Conservation (phyloP, 768 basidiomycete species). For the Tulasnella sp. region DNA sequence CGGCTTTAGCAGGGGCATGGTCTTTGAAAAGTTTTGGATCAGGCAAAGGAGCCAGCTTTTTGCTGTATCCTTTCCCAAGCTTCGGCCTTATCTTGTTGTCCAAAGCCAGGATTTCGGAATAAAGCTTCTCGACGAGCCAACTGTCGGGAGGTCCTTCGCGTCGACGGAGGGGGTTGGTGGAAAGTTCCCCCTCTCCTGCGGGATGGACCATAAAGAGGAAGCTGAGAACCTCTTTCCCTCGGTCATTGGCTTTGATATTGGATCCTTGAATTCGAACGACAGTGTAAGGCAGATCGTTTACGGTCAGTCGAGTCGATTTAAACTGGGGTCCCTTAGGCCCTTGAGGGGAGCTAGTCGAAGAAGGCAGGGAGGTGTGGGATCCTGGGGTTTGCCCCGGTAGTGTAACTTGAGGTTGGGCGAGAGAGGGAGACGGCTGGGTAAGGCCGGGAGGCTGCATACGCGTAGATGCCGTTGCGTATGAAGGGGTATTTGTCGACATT, state of each 20-base stretch:
- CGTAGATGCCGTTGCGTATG: background rate
- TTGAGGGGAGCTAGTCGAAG: background rate
- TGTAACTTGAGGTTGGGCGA: background rate
- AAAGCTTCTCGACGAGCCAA: conserved; percentile 82
- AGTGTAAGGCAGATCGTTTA: conserved; percentile 61
- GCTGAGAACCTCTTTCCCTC: conserved; percentile 84
- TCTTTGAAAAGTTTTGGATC: conserved; percentile 95
- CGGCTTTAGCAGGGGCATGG: conserved; percentile 92
- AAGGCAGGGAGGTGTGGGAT: background rate
- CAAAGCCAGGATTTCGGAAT: conserved; percentile 82
- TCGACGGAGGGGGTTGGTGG: conserved; percentile 2
- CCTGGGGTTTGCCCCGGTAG: background rate
- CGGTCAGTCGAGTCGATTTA: conserved; percentile 24
- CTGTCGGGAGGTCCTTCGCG: conserved; percentile 1
- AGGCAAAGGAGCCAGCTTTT: conserved; percentile 73
- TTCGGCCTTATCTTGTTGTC: conserved; percentile 61
- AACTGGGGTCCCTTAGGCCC: conserved; percentile 6
- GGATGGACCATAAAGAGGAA: conserved; percentile 76
- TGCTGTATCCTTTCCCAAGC: conserved; percentile 54
- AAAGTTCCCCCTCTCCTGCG: conserved; percentile 54
- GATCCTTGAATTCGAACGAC: conserved; percentile 66
- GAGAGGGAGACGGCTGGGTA: background rate
- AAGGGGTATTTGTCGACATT: background rate
- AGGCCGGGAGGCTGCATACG: background rate
- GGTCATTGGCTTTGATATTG: conserved; percentile 79